phyloP scores from a whole-genome alignment of 345 rosid genomes.

The Aquilaria malaccensis region DNA sequence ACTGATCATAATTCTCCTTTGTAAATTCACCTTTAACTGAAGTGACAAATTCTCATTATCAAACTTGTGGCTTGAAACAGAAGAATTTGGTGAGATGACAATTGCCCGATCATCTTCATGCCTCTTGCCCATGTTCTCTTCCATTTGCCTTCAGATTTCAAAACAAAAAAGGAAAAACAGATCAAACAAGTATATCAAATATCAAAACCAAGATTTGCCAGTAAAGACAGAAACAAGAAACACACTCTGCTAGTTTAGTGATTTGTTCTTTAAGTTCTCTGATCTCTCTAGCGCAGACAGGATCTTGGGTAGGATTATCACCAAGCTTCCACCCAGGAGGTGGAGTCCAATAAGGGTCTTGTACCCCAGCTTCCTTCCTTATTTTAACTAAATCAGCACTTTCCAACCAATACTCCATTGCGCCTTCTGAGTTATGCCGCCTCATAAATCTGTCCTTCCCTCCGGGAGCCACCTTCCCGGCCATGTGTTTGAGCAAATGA shows the following conservation, averaged over 20 bases:
- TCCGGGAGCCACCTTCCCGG: slow-evolving; percentile 90
- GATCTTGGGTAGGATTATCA: slow-evolving; percentile 77
- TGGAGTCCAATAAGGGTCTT: slow-evolving; percentile 95
- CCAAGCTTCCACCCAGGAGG: slow-evolving; percentile 93
- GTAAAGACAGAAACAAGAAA: slow-evolving; percentile 2
- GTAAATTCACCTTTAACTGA: slow-evolving; percentile 43
- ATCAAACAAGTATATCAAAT: not conserved
- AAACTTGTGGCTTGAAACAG: slow-evolving; percentile 31
- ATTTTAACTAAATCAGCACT: slow-evolving; percentile 56
- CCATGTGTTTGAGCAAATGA: slow-evolving; percentile 95
- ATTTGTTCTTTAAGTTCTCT: slow-evolving; percentile 44
- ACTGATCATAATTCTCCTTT: not conserved
- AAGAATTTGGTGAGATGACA: slow-evolving; percentile 32
- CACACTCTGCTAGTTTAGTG: slow-evolving; percentile 41
- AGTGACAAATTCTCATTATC: slow-evolving; percentile 28
- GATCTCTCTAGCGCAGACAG: slow-evolving; percentile 64
- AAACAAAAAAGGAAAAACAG: not conserved
- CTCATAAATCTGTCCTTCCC: slow-evolving; percentile 80
- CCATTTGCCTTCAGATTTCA: slow-evolving; percentile 20
- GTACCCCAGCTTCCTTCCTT: slow-evolving; percentile 76
- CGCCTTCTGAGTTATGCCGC: slow-evolving; percentile 88
- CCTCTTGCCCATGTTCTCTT: slow-evolving; percentile 36
- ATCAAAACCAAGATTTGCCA: not conserved
- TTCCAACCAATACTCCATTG: slow-evolving; percentile 97
- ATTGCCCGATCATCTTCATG: slow-evolving; percentile 32